phyloP scores from a whole-genome alignment of 495 filamentous ascomycete species.

The Aspergillus cavernicola region DNA sequence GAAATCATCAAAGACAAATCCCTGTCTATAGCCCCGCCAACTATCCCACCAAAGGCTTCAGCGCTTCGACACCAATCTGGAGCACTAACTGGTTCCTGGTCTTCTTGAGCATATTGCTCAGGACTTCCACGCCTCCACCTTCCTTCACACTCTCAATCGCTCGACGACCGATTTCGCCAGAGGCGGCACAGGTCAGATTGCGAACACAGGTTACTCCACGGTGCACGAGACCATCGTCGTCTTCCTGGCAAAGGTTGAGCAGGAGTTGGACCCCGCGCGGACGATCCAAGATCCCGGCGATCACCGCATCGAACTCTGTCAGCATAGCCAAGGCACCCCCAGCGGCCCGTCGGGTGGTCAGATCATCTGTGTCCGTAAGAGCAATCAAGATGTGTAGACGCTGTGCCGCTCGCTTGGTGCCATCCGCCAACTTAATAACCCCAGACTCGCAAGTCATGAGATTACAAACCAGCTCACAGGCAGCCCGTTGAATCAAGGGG shows the following conservation, averaged over 20 bases:
- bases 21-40: slow-evolving; percentile 5
- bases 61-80: slow-evolving; percentile 57
- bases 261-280: slow-evolving; percentile 68
- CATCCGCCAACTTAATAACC: slow-evolving; percentile 70
- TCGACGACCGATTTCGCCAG: slow-evolving; percentile 38
- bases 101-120: slow-evolving; percentile 62
- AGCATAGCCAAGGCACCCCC: slow-evolving; percentile 85
- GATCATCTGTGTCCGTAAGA: slow-evolving; percentile 79
- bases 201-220: slow-evolving; percentile 73
- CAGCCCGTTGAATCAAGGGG: slow-evolving; percentile 71
- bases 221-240: slow-evolving; percentile 69
- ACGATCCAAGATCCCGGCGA: slow-evolving; percentile 62
- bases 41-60: slow-evolving; percentile 55
- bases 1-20: slow-evolving; percentile 5
- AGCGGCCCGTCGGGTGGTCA: slow-evolving; percentile 73
- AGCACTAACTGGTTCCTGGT: slow-evolving; percentile 60
- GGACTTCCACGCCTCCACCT: slow-evolving; percentile 53
- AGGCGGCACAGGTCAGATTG: slow-evolving; percentile 40
- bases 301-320: slow-evolving; percentile 69
- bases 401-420: slow-evolving; percentile 60
- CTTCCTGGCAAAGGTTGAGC: slow-evolving; percentile 70
- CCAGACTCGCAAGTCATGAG: slow-evolving; percentile 75
- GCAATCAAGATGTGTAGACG: slow-evolving; percentile 80
- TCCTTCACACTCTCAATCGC: slow-evolving; percentile 37
- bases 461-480: slow-evolving; percentile 89